Base-by-base conservation (phyloP, 129 eudicot species). In the Oenanthe sinensis region DNA sequence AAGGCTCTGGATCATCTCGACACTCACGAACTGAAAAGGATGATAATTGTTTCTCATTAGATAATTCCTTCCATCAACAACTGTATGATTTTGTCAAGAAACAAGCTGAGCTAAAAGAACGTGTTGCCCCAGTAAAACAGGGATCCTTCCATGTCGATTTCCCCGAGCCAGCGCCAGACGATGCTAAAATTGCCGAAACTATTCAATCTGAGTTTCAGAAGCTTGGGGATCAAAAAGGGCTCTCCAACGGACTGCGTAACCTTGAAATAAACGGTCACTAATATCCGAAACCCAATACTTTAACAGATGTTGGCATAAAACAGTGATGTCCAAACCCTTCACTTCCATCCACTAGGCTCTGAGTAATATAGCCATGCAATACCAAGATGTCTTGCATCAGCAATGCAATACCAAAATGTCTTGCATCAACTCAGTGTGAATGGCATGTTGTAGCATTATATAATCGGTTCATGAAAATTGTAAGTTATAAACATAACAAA, bases 1-100 rank as follows among this genome's bases (percentile, higher is more conserved):
- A 91, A 84, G 97, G 97, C 33, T 95, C 98, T 1, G 98, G 98
- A 37, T 94, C 96, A 48, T 90, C 94, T 28, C 84, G 86, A 62
- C 82, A 85, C 75, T 77, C 85, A 16, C 86, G 90, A 76, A 87
- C 78, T 58, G 90, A 86, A 33, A 74, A 65, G 11, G 86, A 65
- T 46, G 87, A 89, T 73, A 78, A 90, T 49, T 95, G 98, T 75
- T 95, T 89, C 88, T 90, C 94, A 0, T 76, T 91, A 77, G 98
- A 95, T 77, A 96, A 91, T 74, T 73, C 77, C 69, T 95, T 90
- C 76, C 98, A 95, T 77, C 98, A 87, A 77, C 89, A 92, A 80
- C 87, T 91, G 14, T 95, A 91, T 76, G 80, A 74, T 46, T 95
- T 88, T 69, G 81, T 87, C 30, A 90, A 88, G 74, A 83, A 90